phyloP scores from a whole-genome alignment of 2,329 filamentous ascomycete genomes.

The Penicillium sp. region DNA sequence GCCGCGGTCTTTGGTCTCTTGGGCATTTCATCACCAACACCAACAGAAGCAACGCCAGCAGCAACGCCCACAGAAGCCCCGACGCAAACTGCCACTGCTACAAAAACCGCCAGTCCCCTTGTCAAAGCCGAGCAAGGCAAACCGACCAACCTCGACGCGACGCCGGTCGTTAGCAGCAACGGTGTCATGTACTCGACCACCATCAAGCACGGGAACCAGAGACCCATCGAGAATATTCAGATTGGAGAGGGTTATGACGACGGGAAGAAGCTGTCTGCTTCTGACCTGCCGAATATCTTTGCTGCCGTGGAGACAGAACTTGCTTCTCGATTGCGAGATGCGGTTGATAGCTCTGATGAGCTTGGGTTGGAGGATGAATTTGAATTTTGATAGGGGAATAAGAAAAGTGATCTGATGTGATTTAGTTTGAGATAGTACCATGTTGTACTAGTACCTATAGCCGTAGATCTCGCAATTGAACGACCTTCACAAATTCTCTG shows the following conservation, averaged over 20 bases:
- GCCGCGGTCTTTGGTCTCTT: conserved; percentile 17
- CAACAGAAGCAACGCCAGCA: conserved; percentile 3
- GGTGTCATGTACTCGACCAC: conserved; percentile 15
- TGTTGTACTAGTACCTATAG: no score
- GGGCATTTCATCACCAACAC: conserved; percentile 17
- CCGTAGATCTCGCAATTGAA: not conserved
- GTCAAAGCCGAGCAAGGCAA: not conserved
- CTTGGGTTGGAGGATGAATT: conserved; percentile 14
- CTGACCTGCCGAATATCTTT: conserved; percentile 24
- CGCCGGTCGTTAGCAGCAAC: conserved; percentile 7
- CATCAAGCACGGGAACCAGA: conserved; percentile 9
- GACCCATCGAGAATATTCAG: conserved; percentile 18
- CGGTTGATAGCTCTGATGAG: conserved; percentile 34
- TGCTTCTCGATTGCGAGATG: conserved; percentile 20
- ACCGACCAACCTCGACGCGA: not conserved
- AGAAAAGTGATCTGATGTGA: not conserved
- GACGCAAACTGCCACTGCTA: not conserved
- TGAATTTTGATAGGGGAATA: not conserved
- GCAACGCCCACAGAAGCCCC: not conserved
- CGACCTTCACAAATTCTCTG: not conserved
- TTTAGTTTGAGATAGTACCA: not conserved
- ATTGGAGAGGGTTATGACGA: conserved; percentile 16
- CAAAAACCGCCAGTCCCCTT: not conserved
- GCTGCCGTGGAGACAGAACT: conserved; percentile 19
- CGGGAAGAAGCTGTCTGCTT: conserved; percentile 6